A percentile compares a stretch with the other conserved stretches of the same genome.
phyloP scores from a whole-genome alignment of 805 yeast genomes.

The Saccharomycopsis sp. region DNA sequence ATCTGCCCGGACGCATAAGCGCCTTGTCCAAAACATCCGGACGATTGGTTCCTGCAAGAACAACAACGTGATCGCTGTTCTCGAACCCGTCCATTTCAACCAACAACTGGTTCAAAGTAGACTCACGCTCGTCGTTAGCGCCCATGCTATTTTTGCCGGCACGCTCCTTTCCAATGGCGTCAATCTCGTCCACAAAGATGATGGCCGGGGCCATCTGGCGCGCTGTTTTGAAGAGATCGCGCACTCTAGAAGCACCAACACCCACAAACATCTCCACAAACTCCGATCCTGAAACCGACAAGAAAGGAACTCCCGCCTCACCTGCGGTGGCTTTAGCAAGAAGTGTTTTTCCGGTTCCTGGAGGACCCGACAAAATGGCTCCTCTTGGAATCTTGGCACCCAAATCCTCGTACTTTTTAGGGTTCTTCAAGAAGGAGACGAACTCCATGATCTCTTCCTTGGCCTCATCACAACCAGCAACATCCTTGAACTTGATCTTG shows the following conservation, averaged over 20 bases:
- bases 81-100: constrained; percentile 96
- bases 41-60: constrained; percentile 90
- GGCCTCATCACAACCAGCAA: constrained; percentile 93
- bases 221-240: constrained; percentile 87
- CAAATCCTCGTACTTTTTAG: constrained; percentile 72
- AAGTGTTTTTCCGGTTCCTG: constrained; percentile 94
- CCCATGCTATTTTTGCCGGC: constrained; percentile 66
- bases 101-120: constrained; percentile 82
- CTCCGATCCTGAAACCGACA: constrained; percentile 88
- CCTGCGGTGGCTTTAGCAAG: constrained; percentile 95
- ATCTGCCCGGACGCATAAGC: constrained; percentile 88
- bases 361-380: constrained; percentile 90
- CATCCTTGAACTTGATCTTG: constrained; percentile 77
- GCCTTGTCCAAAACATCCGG: constrained; percentile 89
- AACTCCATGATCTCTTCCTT: constrained; percentile 94
- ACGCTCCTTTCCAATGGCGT: constrained; percentile 89
- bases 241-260: constrained; percentile 91
- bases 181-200: constrained; percentile 90
- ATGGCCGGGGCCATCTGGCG: constrained; percentile 87
- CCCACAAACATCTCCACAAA: constrained; percentile 97
- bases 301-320: constrained; percentile 91
- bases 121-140: constrained; percentile 88
- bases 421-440: constrained; percentile 81
- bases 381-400: constrained; percentile 97
- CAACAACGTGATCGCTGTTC: constrained; percentile 84